Conservation (phyloP, 1,284 basidiomycete species). For the Malassezia pachydermatis region DNA sequence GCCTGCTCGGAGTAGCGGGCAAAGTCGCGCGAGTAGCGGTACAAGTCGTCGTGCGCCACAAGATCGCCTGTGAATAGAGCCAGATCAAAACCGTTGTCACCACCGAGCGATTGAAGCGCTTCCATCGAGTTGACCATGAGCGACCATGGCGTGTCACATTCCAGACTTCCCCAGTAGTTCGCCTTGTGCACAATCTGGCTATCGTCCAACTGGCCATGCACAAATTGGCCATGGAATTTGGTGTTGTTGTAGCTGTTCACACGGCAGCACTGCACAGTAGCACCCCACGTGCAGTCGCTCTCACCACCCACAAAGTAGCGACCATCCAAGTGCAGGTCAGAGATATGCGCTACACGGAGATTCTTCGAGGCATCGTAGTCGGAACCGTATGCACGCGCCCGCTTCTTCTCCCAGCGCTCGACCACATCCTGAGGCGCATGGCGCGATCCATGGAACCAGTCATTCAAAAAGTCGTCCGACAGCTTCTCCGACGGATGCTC, state of each 20-base stretch:
- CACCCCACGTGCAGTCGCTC: constrained; percentile 61
- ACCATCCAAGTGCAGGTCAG: constrained; percentile 70
- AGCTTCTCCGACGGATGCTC: constrained; percentile 19
- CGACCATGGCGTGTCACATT: constrained; percentile 62
- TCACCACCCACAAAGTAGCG: constrained; percentile 65
- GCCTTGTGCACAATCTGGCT: constrained; percentile 26
- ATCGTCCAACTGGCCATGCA: constrained; percentile 28
- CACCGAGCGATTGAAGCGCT: constrained; percentile 59
- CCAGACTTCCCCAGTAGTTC: constrained; percentile 41
- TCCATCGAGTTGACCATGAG: constrained; percentile 59
- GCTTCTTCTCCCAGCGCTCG: constrained; percentile 10
- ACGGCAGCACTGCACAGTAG: constrained; percentile 58
- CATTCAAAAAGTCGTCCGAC: constrained; percentile 24
- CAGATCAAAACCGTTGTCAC: constrained; percentile 57
- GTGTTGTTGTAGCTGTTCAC: constrained; percentile 54
- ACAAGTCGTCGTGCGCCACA: constrained; percentile 52
- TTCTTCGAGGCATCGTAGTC: constrained; percentile 10
- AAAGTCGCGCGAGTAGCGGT: constrained; percentile 38
- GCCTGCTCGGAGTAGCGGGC: constrained; percentile 41
- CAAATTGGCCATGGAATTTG: constrained; percentile 46
- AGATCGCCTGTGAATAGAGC: constrained; percentile 67
- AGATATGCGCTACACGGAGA: constrained; percentile 65
- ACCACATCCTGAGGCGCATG: constrained; percentile 8
- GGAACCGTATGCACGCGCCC: not conserved
- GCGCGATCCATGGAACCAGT: constrained; percentile 31